These are phyloP conservation scores for Mixia osmundae DNA, from an alignment of 1,284 basidiomycete genomes.

Conservation along the genomic window DNA sequence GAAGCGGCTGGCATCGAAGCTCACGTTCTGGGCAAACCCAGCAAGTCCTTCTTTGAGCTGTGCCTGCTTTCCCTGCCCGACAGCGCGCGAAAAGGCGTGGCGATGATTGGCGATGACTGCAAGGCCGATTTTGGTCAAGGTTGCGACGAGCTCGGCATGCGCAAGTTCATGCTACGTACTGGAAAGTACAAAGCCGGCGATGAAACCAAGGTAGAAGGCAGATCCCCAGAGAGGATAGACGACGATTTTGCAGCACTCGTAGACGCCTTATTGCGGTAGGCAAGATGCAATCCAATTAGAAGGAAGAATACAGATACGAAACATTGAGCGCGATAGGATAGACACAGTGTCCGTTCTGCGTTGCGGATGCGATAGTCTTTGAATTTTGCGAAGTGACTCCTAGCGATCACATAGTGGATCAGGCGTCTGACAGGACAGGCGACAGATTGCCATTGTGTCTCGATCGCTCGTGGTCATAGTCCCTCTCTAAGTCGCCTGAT, in stretches of 20 bases:
- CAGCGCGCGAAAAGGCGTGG: conserved; percentile 23
- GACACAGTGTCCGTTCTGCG: too few species aligned
- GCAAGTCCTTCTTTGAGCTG: conserved; percentile 33
- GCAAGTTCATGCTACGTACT: conserved; percentile 48
- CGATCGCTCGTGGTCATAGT: too few species aligned
- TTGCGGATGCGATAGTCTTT: too few species aligned
- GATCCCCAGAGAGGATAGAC: neutral
- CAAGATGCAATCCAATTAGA: too few species aligned
- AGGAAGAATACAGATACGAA: too few species aligned
- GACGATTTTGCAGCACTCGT: conserved; percentile 3
- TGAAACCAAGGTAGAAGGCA: conserved; percentile 25
- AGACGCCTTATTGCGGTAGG: neutral
- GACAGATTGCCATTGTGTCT: too few species aligned
- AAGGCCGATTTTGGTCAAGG: conserved; percentile 55
- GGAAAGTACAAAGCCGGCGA: conserved; percentile 40
- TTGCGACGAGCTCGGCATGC: conserved; percentile 48
- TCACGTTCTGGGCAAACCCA: conserved; percentile 41
- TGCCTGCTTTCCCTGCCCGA: conserved; percentile 30
- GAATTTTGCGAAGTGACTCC: too few species aligned
- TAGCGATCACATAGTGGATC: too few species aligned
- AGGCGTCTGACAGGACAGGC: too few species aligned
- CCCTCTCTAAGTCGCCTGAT: too few species aligned
- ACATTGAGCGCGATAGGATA: too few species aligned
- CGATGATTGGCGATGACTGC: conserved; percentile 38
- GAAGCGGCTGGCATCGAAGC: conserved; percentile 30